phyloP scores from a whole-genome alignment of 768 basidiomycete genomes.

The Lenzites betulinus region DNA sequence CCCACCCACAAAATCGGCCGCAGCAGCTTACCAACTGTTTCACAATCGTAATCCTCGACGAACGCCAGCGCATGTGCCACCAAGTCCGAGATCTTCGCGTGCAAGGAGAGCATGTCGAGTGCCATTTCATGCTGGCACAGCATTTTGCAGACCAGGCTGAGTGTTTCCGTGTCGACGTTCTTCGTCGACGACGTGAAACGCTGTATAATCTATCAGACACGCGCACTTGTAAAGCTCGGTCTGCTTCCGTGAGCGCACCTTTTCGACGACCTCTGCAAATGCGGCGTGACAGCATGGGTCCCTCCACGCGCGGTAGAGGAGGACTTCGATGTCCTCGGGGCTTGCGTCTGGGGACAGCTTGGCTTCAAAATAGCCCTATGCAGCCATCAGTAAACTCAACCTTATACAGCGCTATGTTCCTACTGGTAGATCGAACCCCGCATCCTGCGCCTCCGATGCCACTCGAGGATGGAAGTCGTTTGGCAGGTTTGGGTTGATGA shows the following conservation, averaged over 20 bases:
- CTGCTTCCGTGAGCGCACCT: slow-evolving; percentile 43
- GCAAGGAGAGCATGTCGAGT: slow-evolving; percentile 70
- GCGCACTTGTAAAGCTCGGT: background rate
- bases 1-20: background rate
- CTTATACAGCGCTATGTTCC: slow-evolving; percentile 15
- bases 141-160: slow-evolving; percentile 70
- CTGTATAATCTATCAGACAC: slow-evolving; percentile 37
- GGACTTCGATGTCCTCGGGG: slow-evolving; percentile 37
- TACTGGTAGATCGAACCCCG: slow-evolving; percentile 61
- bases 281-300: slow-evolving; percentile 59
- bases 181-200: slow-evolving; percentile 55
- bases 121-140: slow-evolving; percentile 59
- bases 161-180: slow-evolving; percentile 62
- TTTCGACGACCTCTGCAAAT: slow-evolving; percentile 58
- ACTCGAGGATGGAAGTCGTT: slow-evolving; percentile 51
- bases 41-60: slow-evolving; percentile 75
- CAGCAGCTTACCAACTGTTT: slow-evolving; percentile 65
- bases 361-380: slow-evolving; percentile 57
- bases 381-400: slow-evolving; percentile 4
- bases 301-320: slow-evolving; percentile 47
- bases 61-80: slow-evolving; percentile 62
- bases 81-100: slow-evolving; percentile 65
- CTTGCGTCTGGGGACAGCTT: slow-evolving; percentile 55
- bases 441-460: slow-evolving; percentile 60
- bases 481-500: slow-evolving; percentile 52